These are phyloP conservation scores for Geotrichum aggregatum DNA, from an alignment of 1,139 yeast species.

Conservation along the genomic window DNA sequence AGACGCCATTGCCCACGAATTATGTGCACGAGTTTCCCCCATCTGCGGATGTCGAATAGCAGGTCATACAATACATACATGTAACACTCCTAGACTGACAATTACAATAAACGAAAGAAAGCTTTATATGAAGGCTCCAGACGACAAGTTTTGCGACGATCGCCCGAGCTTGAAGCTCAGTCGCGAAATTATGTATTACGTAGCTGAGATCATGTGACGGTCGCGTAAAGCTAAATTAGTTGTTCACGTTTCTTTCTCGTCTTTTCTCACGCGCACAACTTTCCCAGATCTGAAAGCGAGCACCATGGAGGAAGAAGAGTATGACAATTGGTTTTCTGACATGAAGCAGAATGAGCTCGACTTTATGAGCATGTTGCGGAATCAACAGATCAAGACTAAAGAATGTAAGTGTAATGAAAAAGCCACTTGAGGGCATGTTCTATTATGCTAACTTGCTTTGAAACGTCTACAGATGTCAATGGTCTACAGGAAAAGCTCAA, in stretches of 20 bases:
- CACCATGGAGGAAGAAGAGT: constrained; percentile 17
- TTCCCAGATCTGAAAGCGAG: not conserved
- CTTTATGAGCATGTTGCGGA: constrained; percentile 7
- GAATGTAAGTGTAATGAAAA: constrained; percentile 11
- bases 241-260: not conserved
- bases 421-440: no score
- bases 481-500: constrained; percentile 8
- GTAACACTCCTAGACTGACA: no score
- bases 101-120: not conserved
- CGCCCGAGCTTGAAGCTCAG: no score
- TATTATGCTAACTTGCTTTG: no score
- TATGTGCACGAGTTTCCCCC: constrained; percentile 20
- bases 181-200: no score
- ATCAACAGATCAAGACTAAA: constrained; percentile 8
- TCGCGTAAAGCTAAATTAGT: not conserved
- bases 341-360: constrained; percentile 11
- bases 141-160: no score
- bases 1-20: constrained; percentile 27
- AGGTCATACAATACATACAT: no score
- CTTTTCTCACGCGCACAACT: not conserved
- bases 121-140: no score
- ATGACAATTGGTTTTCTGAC: constrained; percentile 13
- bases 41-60: not conserved
- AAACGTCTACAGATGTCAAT: no score
- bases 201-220: no score